phyloP scores from a whole-genome alignment of 371 early-diverging fungal species.

The Mucor mucedo region DNA sequence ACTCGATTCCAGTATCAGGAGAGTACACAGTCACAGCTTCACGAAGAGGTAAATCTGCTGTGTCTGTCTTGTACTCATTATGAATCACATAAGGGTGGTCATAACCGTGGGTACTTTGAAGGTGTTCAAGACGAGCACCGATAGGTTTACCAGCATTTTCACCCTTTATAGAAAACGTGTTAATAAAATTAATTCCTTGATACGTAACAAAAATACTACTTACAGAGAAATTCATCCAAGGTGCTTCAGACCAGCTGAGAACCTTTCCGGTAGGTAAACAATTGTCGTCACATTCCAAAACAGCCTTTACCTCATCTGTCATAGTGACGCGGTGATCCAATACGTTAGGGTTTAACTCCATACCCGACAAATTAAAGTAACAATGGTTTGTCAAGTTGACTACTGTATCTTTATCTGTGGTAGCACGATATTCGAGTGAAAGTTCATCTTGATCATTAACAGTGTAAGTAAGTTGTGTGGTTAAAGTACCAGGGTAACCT shows the following conservation, averaged over 20 bases:
- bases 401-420: slow-evolving; percentile 40
- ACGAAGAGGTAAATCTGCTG: slow-evolving; percentile 41
- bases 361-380: slow-evolving; percentile 60
- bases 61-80: slow-evolving; percentile 44
- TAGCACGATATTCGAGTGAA: slow-evolving; percentile 42
- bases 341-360: slow-evolving; percentile 44
- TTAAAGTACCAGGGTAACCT: slow-evolving; percentile 50
- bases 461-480: slow-evolving; percentile 45
- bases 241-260: slow-evolving; percentile 41
- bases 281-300: slow-evolving; percentile 56
- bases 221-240: slow-evolving; percentile 62
- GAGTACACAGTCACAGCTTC: slow-evolving; percentile 51
- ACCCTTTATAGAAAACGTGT: slow-evolving; percentile 24
- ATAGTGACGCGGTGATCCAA: slow-evolving; percentile 59
- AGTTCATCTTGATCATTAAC: slow-evolving; percentile 44
- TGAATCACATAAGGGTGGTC: slow-evolving; percentile 71
- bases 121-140: slow-evolving; percentile 46
- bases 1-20: slow-evolving; percentile 65
- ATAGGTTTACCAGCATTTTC: slow-evolving; percentile 43
- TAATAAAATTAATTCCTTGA: not conserved
- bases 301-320: slow-evolving; percentile 51
- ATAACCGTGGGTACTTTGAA: slow-evolving; percentile 53
- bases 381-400: slow-evolving; percentile 48
- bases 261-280: slow-evolving; percentile 72
- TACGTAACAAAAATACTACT: slow-evolving; percentile 23